Percentiles rank a stretch among this genome's conserved stretches.
Evolutionary conservation across 2,329 filamentous ascomycete genomes (phyloP).

Genomic region (Claviceps maximensis): DNA sequence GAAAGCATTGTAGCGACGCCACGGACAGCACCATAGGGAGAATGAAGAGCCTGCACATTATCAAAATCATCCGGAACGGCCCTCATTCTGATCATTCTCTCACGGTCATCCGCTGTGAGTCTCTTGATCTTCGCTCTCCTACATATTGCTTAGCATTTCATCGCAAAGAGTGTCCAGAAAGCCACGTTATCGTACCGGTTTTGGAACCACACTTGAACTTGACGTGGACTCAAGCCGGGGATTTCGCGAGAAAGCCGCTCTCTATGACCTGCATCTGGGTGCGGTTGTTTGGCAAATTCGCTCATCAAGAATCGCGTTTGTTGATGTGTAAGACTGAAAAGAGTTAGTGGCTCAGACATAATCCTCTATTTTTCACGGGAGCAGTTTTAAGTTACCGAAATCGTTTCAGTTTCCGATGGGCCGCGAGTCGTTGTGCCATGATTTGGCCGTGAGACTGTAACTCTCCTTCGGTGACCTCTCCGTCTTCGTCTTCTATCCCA

Average conservation of each 20-base stretch:
- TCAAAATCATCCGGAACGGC: slow-evolving; percentile 60
- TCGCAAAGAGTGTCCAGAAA: not conserved
- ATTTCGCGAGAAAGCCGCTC: slow-evolving; percentile 82
- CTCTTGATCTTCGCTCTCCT: slow-evolving; percentile 62
- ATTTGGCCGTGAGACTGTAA: slow-evolving; percentile 32
- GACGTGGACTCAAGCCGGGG: slow-evolving; percentile 76
- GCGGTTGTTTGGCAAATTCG: slow-evolving; percentile 88
- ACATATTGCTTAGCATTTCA: not conserved
- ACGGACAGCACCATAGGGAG: slow-evolving; percentile 50
- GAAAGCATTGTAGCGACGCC: slow-evolving; percentile 34
- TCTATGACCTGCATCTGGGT: slow-evolving; percentile 82
- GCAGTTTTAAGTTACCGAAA: slow-evolving; percentile 47
- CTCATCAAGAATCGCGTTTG: slow-evolving; percentile 97
- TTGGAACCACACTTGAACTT: slow-evolving; percentile 98
- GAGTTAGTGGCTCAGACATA: slow-evolving; percentile 18
- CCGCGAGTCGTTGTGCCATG: slow-evolving; percentile 42
- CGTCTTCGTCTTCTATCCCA: slow-evolving; percentile 43
- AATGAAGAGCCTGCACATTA: slow-evolving; percentile 55
- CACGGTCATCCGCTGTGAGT: slow-evolving; percentile 54
- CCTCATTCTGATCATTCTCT: slow-evolving; percentile 59
- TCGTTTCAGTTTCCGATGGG: slow-evolving; percentile 59
- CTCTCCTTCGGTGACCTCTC: slow-evolving; percentile 30
- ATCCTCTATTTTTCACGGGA: not conserved
- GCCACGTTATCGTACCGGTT: slow-evolving; percentile 54
- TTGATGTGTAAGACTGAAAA: slow-evolving; percentile 70